These are phyloP conservation scores for Aristolochia fimbriata DNA, from an alignment of 164 flowering plant species.

Conservation along the genomic window DNA sequence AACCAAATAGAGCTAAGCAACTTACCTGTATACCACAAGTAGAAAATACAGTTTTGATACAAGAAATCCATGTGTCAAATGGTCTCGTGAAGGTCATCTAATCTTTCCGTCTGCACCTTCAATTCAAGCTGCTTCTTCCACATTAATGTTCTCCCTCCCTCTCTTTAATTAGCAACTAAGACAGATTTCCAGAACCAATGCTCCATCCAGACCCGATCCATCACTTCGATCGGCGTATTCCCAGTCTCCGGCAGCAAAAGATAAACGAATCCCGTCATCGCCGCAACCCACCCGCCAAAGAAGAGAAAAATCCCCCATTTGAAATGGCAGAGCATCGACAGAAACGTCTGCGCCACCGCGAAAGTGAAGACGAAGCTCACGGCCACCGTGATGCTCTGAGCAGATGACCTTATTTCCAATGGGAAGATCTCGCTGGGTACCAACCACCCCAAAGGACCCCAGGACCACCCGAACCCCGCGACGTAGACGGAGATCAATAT, in stretches of 20 bases:
- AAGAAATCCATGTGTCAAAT: too few relatives aligned
- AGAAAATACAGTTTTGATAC: too few relatives aligned
- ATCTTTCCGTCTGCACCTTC: too few relatives aligned
- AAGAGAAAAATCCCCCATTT: conserved; percentile 25
- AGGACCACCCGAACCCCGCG: conserved; percentile 17
- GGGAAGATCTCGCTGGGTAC: conserved; percentile 26
- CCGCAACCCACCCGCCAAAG: conserved; percentile 24
- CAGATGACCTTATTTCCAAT: conserved; percentile 22
- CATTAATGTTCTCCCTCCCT: too few relatives aligned
- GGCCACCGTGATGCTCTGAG: conserved; percentile 17
- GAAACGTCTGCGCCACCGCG: conserved; percentile 18
- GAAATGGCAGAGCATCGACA: conserved; percentile 24
- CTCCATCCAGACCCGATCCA: conserved; percentile 17
- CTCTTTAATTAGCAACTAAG: conserved; percentile 1
- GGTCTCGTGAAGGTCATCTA: too few relatives aligned
- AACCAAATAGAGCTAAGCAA: too few relatives aligned
- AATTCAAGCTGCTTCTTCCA: too few relatives aligned
- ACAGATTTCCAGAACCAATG: conserved; percentile 23
- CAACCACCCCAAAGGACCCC: conserved; percentile 26
- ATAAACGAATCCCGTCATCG: conserved; percentile 22
- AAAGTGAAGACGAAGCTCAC: conserved; percentile 19
- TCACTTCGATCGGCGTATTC: conserved; percentile 18
- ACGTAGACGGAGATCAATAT: conserved; percentile 17
- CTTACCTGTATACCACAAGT: too few relatives aligned
- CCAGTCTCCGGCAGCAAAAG: conserved; percentile 22